These are phyloP conservation scores for Eucalyptus erythrocorys DNA, from an alignment of 345 rosid genomes.

Conservation along the genomic window DNA sequence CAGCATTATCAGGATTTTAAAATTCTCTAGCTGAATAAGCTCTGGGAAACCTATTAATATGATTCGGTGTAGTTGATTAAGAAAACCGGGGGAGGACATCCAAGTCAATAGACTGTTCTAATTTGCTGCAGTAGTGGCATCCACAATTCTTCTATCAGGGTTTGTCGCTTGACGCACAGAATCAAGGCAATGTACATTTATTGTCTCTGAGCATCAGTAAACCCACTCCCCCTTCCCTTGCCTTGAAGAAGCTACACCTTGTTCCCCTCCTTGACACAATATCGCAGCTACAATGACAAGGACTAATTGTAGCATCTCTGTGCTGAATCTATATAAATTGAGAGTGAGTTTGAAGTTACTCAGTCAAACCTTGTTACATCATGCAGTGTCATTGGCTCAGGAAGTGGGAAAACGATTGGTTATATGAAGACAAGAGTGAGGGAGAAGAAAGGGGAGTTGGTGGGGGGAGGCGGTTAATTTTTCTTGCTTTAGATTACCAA, in stretches of 20 bases:
- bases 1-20: background rate
- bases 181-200: background rate
- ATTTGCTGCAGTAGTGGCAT: background rate
- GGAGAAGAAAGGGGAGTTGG: too few relatives aligned
- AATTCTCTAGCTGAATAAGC: background rate
- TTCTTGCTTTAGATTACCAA: background rate
- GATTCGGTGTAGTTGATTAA: background rate
- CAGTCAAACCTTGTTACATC: background rate
- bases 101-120: background rate
- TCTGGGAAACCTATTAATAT: background rate
- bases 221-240: too few relatives aligned
- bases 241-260: background rate
- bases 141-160: background rate
- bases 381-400: background rate
- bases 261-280: background rate
- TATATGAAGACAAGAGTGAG: background rate
- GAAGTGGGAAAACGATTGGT: background rate
- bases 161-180: background rate
- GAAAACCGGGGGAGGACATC: background rate
- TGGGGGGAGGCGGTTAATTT: background rate
- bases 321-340: background rate
- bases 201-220: background rate
- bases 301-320: background rate
- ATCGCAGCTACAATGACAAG: background rate
- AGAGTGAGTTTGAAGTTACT: background rate